Evolutionary conservation across 495 filamentous ascomycete genomes (phyloP).

Genomic region (Achaetomiella virescens): DNA sequence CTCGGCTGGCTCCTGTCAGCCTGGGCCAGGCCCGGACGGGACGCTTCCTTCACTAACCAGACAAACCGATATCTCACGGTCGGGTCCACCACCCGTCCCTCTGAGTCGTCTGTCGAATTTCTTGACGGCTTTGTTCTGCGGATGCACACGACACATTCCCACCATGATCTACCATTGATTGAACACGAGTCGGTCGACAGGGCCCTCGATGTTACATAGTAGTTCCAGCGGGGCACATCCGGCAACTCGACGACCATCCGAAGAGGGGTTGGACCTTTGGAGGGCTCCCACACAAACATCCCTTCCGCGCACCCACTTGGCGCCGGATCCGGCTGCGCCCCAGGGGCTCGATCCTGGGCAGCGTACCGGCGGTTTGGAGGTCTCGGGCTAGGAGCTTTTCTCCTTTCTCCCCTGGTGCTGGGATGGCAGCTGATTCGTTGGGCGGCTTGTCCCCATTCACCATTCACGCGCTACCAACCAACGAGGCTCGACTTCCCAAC

Average conservation of each 20-base stretch:
- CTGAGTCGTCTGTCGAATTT: too few relatives aligned
- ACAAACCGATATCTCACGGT: not conserved
- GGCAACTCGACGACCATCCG: too few relatives aligned
- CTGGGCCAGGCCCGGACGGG: not conserved
- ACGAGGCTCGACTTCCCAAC: not conserved
- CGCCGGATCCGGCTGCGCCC: conserved; percentile 16
- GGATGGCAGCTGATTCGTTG: conserved; percentile 12
- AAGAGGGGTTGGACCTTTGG: not conserved
- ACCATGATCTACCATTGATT: too few relatives aligned
- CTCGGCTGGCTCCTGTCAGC: not conserved
- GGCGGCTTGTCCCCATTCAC: not conserved
- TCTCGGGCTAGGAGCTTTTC: not conserved
- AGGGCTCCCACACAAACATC: not conserved
- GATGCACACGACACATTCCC: too few relatives aligned
- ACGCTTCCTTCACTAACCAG: not conserved
- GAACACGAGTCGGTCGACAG: too few relatives aligned
- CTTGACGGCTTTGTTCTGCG: too few relatives aligned
- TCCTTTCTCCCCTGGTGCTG: not conserved
- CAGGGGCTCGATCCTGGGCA: conserved; percentile 5
- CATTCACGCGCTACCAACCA: not conserved
- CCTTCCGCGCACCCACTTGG: conserved; percentile 8
- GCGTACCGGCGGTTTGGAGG: not conserved
- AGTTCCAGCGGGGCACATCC: too few relatives aligned
- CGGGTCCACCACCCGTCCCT: not conserved
- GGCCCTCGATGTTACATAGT: too few relatives aligned